Evolutionary conservation across 2,329 filamentous ascomycete genomes (phyloP).

Genomic region (Gremmenia infestans): DNA sequence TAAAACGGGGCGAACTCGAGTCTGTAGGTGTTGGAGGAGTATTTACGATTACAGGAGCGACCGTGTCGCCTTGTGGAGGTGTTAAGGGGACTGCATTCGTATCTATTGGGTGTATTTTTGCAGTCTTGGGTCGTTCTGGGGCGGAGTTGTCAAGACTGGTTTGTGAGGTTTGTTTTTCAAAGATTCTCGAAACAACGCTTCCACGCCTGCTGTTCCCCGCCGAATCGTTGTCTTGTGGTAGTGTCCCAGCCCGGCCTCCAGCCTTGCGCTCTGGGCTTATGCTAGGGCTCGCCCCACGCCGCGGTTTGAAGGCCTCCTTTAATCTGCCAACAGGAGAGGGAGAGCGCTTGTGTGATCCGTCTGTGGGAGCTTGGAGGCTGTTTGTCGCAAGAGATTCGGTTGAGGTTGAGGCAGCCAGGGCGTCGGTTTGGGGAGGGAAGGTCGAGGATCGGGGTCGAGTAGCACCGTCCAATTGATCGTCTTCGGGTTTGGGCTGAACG

Average conservation of each 20-base stretch:
- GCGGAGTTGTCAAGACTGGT: slow-evolving; percentile 19
- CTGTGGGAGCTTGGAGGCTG: slow-evolving; percentile 38
- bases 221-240: slow-evolving; percentile 17
- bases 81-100: slow-evolving; percentile 26
- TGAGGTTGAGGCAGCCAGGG: slow-evolving; percentile 29
- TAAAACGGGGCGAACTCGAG: slow-evolving; percentile 27
- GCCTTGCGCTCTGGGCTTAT: slow-evolving; percentile 40
- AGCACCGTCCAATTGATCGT: slow-evolving; percentile 32
- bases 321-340: slow-evolving; percentile 68
- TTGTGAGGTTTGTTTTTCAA: slow-evolving; percentile 24
- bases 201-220: slow-evolving; percentile 22
- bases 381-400: slow-evolving; percentile 32
- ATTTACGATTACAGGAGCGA: slow-evolving; percentile 53
- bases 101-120: slow-evolving; percentile 25
- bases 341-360: slow-evolving; percentile 49
- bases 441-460: slow-evolving; percentile 36
- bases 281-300: slow-evolving; percentile 36
- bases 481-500: slow-evolving; percentile 11
- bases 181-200: slow-evolving; percentile 28
- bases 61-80: slow-evolving; percentile 25
- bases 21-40: slow-evolving; percentile 63
- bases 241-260: slow-evolving; percentile 12
- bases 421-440: slow-evolving; percentile 27
- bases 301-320: slow-evolving; percentile 61
- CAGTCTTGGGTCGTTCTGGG: slow-evolving; percentile 25